These are phyloP conservation scores for Melanomma pulvis-pyrius DNA, from an alignment of 495 filamentous ascomycete genomes.

Conservation along the genomic window DNA sequence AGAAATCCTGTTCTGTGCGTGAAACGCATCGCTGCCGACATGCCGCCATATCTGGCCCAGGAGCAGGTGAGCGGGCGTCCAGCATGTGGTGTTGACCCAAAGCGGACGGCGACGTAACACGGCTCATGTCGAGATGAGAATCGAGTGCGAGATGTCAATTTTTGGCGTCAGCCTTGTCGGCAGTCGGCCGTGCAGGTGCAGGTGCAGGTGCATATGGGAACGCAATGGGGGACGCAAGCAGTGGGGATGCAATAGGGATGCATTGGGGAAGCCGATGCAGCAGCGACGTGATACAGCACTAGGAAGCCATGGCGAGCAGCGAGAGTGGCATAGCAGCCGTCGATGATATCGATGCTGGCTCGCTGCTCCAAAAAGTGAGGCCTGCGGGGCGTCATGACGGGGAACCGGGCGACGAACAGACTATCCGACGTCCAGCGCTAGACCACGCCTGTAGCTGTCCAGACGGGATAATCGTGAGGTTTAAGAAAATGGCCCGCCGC, in stretches of 20 bases:
- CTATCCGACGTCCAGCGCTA: too few species aligned
- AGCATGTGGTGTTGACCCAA: background rate
- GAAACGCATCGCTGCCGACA: background rate
- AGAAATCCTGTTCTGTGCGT: background rate
- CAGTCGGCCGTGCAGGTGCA: constrained; percentile 5
- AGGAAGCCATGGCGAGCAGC: background rate
- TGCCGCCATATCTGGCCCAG: background rate
- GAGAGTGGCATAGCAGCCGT: background rate
- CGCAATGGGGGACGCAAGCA: background rate
- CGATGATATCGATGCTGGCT: background rate
- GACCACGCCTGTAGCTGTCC: too few species aligned
- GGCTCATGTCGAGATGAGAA: background rate
- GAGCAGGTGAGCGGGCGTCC: background rate
- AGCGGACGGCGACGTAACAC: constrained; percentile 2
- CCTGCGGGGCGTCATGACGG: background rate
- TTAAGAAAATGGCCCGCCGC: constrained; percentile 10
- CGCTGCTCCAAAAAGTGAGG: background rate
- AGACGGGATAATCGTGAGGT: constrained; percentile 5
- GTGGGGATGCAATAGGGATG: background rate
- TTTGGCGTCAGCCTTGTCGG: constrained; percentile 13
- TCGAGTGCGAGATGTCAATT: constrained; percentile 1
- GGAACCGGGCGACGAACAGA: background rate
- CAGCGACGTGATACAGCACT: background rate
- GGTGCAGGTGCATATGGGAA: background rate
- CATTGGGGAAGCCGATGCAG: background rate